Percentiles rank a stretch among this genome's conserved stretches.
These are phyloP conservation scores for Pochonia chlamydosporia DNA, from an alignment of 2,329 filamentous ascomycete species.

Conservation along the genomic window DNA sequence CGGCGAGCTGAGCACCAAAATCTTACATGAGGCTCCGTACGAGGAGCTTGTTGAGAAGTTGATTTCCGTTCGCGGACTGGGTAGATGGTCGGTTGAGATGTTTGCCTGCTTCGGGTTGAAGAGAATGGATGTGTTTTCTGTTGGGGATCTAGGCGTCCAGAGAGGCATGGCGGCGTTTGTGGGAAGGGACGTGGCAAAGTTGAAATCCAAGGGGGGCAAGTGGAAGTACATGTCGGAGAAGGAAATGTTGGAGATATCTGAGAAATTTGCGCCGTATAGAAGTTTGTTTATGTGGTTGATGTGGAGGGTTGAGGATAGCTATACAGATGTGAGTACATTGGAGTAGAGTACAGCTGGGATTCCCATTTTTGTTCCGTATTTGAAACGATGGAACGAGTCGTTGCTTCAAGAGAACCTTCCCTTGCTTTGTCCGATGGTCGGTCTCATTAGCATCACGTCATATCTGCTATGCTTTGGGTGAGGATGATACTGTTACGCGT, in stretches of 20 bases:
- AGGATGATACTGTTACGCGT: too few relatives aligned
- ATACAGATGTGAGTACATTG: slow-evolving; percentile 62
- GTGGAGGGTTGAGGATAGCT: slow-evolving; percentile 71
- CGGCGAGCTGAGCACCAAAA: slow-evolving; percentile 68
- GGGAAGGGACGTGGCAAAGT: slow-evolving; percentile 75
- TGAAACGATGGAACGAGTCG: too few relatives aligned
- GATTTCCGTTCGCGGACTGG: slow-evolving; percentile 80
- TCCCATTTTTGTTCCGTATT: too few relatives aligned
- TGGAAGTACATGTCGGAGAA: slow-evolving; percentile 97
- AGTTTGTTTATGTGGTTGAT: slow-evolving; percentile 98
- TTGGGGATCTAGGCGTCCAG: slow-evolving; percentile 90
- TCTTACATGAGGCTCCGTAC: slow-evolving; percentile 74
- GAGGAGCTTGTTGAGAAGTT: slow-evolving; percentile 80
- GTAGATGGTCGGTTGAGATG: slow-evolving; percentile 94
- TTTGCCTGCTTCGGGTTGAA: slow-evolving; percentile 96
- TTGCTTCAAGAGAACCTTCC: neutral
- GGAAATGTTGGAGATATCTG: slow-evolving; percentile 82
- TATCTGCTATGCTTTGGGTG: too few relatives aligned
- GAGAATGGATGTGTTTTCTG: slow-evolving; percentile 86
- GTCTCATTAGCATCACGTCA: too few relatives aligned
- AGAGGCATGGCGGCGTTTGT: slow-evolving; percentile 85
- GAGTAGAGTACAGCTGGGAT: slow-evolving; percentile 31
- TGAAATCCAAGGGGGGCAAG: slow-evolving; percentile 77
- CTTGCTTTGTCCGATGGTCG: too few relatives aligned
- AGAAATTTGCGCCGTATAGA: slow-evolving; percentile 78